A percentile compares a stretch with the other conserved stretches of the same genome.
Evolutionary conservation across 305 asterid genomes (phyloP).

Genomic region (Solanum hybrid): DNA sequence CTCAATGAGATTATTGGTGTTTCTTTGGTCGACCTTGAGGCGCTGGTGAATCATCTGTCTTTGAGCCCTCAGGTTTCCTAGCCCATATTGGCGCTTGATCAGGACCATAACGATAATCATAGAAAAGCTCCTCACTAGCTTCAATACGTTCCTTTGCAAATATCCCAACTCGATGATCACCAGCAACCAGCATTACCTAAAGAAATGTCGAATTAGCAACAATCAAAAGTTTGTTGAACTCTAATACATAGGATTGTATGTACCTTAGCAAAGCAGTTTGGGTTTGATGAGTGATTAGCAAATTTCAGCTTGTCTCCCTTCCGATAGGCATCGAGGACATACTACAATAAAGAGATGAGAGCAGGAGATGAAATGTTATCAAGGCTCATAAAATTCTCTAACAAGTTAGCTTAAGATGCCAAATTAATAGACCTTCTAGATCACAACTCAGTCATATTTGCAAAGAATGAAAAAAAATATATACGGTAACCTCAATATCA

Average conservation of each 20-base stretch:
- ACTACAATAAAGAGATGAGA: slow-evolving; percentile 34
- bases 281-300: slow-evolving; percentile 91
- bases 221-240: neutral
- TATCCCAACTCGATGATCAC: slow-evolving; percentile 96
- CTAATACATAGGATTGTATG: neutral
- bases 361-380: neutral
- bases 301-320: slow-evolving; percentile 96
- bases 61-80: slow-evolving; percentile 63
- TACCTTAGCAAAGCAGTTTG: slow-evolving; percentile 96
- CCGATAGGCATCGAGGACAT: slow-evolving; percentile 91
- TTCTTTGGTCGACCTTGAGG: slow-evolving; percentile 83
- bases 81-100: slow-evolving; percentile 96
- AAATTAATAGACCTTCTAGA: neutral
- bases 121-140: slow-evolving; percentile 84
- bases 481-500: neutral
- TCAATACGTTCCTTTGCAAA: slow-evolving; percentile 82
- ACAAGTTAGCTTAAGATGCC: neutral
- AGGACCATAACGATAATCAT: slow-evolving; percentile 95
- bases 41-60: slow-evolving; percentile 50
- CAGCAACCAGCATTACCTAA: slow-evolving; percentile 88
- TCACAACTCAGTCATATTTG: neutral
- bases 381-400: neutral
- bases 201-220: neutral
- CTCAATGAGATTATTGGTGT: slow-evolving; percentile 81
- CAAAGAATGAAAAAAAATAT: too few species aligned